Percentiles rank a stretch among this genome's conserved stretches.
These are phyloP conservation scores for Myxozyma geophila DNA, from an alignment of 805 yeast species.

Conservation along the genomic window DNA sequence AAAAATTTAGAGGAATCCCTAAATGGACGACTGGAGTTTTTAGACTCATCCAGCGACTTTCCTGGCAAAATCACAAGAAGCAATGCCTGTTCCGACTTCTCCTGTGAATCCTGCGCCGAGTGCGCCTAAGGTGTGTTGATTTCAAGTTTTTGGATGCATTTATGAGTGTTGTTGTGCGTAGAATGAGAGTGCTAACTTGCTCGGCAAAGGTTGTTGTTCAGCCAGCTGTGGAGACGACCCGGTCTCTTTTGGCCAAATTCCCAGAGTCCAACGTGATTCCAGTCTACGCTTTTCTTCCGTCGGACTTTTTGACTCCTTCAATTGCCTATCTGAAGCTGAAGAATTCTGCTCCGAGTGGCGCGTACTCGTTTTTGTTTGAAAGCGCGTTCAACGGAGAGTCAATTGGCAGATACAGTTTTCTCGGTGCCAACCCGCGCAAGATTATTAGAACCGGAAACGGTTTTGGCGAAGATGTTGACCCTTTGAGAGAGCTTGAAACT, in stretches of 20 bases:
- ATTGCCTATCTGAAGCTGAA: constrained; percentile 86
- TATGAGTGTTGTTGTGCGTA: neutral
- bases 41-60: neutral
- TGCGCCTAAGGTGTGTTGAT: constrained; percentile 17
- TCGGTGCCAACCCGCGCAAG: constrained; percentile 85
- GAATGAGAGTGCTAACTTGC: neutral
- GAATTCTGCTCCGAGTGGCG: constrained; percentile 56
- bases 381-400: constrained; percentile 88
- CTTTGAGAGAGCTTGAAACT: constrained; percentile 70
- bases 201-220: constrained; percentile 25
- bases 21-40: neutral
- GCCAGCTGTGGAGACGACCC: constrained; percentile 26
- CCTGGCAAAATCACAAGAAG: neutral
- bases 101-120: constrained; percentile 17
- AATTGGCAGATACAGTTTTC: constrained; percentile 86
- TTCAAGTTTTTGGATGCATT: neutral
- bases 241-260: constrained; percentile 11
- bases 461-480: constrained; percentile 71
- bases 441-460: constrained; percentile 81
- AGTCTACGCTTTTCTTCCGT: constrained; percentile 70
- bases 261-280: constrained; percentile 70
- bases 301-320: constrained; percentile 85
- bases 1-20: neutral
- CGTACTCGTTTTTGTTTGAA: constrained; percentile 82
- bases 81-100: constrained; percentile 17